Conservation (phyloP, 1,139 yeast genomes). For the Casaregolazyma lundiana region DNA sequence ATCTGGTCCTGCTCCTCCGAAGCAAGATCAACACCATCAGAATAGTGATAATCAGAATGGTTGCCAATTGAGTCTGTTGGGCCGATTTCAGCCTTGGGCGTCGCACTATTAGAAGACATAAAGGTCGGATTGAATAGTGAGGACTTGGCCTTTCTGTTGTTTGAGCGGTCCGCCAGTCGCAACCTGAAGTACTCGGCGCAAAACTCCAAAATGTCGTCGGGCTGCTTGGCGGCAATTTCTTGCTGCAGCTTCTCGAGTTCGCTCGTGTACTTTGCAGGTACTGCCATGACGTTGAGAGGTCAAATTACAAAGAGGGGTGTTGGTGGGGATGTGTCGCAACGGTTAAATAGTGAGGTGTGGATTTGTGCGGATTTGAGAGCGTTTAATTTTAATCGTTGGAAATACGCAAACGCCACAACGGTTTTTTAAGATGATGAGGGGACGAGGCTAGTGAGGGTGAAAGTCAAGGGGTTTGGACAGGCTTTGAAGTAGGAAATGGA, state of each 20-base stretch:
- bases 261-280: conserved; percentile 40
- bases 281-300: conserved; percentile 28
- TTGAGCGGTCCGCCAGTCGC: conserved; percentile 45
- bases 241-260: conserved; percentile 61
- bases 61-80: not conserved
- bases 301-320: not conserved
- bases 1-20: conserved; percentile 4
- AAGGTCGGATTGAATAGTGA: not conserved
- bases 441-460: too few relatives aligned
- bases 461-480: too few relatives aligned
- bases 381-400: not conserved
- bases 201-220: conserved; percentile 66
- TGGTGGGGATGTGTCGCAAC: not conserved
- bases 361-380: too few relatives aligned
- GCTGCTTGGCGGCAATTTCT: conserved; percentile 59
- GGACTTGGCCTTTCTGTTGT: conserved; percentile 1
- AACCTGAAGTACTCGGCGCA: conserved; percentile 67
- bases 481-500: too few relatives aligned
- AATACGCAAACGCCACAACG: not conserved
- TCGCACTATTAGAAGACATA: not conserved
- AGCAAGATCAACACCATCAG: not conserved
- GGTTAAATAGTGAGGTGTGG: too few relatives aligned
- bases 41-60: not conserved
- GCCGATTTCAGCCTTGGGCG: not conserved
- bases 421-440: not conserved